These are phyloP conservation scores for Drosera spatulata DNA, from an alignment of 179 eudicot species.

Conservation along the genomic window DNA sequence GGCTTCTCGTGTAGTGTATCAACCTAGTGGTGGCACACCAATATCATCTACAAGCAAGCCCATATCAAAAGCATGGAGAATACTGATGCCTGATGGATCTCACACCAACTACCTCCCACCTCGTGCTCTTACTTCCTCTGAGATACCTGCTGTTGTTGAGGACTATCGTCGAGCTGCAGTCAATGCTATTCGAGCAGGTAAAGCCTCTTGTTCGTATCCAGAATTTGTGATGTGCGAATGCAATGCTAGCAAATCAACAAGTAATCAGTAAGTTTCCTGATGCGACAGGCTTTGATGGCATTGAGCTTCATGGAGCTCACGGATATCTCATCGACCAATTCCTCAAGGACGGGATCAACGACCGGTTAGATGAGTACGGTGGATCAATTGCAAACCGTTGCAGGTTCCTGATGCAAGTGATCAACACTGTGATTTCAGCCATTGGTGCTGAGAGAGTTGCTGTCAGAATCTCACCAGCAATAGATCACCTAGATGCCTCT, in stretches of 20 bases:
- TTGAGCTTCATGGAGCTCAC: slow-evolving; percentile 79
- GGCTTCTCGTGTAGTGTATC: slow-evolving; percentile 29
- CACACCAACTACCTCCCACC: slow-evolving; percentile 50
- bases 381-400: slow-evolving; percentile 46
- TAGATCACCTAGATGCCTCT: slow-evolving; percentile 53
- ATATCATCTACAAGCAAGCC: slow-evolving; percentile 58
- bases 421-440: slow-evolving; percentile 9
- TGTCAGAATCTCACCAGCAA: slow-evolving; percentile 60
- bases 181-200: slow-evolving; percentile 89
- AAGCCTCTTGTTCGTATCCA: neutral
- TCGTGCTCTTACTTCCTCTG: slow-evolving; percentile 36
- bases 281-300: slow-evolving; percentile 73
- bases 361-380: slow-evolving; percentile 55
- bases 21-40: slow-evolving; percentile 42
- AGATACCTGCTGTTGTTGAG: slow-evolving; percentile 45
- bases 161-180: slow-evolving; percentile 72
- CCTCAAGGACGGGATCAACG: slow-evolving; percentile 64
- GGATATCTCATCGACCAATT: slow-evolving; percentile 84
- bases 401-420: slow-evolving; percentile 14
- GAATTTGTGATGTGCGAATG: neutral
- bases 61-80: slow-evolving; percentile 70
- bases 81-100: slow-evolving; percentile 74
- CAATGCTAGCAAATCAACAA: neutral
- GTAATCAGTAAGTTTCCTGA: neutral
- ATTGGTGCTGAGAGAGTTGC: slow-evolving; percentile 44